These are phyloP conservation scores for Adenanthera pavonina DNA, from an alignment of 306 rosid species.

Conservation along the genomic window DNA sequence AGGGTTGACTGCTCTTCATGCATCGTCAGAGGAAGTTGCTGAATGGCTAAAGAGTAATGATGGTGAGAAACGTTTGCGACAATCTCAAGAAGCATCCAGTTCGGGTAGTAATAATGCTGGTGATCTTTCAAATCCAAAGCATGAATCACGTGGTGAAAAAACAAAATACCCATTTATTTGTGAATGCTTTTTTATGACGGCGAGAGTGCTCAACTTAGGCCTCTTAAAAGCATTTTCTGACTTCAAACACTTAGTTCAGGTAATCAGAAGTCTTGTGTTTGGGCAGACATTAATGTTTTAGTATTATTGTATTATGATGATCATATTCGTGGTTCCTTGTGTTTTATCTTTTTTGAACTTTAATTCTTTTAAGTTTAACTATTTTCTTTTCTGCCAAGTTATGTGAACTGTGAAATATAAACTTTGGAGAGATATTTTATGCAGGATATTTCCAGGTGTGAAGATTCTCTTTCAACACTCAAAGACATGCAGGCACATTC, in stretches of 20 bases:
- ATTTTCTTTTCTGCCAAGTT: slow-evolving; percentile 15
- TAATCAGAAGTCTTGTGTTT: slow-evolving; percentile 42
- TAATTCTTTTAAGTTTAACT: slow-evolving; percentile 27
- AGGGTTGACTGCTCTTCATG: slow-evolving; percentile 96
- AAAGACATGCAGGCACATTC: slow-evolving; percentile 77
- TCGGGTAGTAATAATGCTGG: slow-evolving; percentile 68
- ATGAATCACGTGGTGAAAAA: slow-evolving; percentile 57
- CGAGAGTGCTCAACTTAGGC: slow-evolving; percentile 94
- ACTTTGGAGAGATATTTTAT: slow-evolving; percentile 28
- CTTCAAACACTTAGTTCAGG: slow-evolving; percentile 98
- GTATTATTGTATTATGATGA: slow-evolving; percentile 28
- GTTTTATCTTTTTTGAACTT: slow-evolving; percentile 23
- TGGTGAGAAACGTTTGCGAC: slow-evolving; percentile 70
- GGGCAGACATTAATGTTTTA: slow-evolving; percentile 22
- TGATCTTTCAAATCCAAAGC: slow-evolving; percentile 50
- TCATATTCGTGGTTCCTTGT: slow-evolving; percentile 19
- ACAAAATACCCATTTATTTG: slow-evolving; percentile 83
- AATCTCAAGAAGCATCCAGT: slow-evolving; percentile 91
- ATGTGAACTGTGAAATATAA: slow-evolving; percentile 31
- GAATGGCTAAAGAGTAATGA: slow-evolving; percentile 79
- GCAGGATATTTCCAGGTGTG: slow-evolving; percentile 88
- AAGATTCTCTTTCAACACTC: slow-evolving; percentile 85
- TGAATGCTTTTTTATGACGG: slow-evolving; percentile 99
- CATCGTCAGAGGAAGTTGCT: slow-evolving; percentile 91
- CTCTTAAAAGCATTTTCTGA: slow-evolving; percentile 94